These are phyloP conservation scores for Dissophora globulifera DNA, from an alignment of 192 early-diverging fungal genomes.

Conservation along the genomic window DNA sequence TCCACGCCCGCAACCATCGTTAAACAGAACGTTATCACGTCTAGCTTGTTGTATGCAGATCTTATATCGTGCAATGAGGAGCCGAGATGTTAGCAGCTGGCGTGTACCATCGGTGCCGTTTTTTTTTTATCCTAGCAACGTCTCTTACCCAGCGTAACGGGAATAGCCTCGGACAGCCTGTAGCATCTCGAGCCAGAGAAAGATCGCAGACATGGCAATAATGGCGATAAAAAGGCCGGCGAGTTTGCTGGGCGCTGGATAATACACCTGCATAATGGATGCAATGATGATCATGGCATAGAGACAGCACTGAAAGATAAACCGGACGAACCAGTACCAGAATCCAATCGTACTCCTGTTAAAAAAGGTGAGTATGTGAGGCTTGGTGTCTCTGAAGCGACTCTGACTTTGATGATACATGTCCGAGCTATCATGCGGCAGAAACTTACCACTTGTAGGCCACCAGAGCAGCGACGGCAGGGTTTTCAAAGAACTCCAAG, in stretches of 20 bases:
- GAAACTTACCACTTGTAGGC: constrained; percentile 20
- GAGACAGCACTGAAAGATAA: constrained; percentile 14
- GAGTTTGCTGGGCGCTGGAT: background rate
- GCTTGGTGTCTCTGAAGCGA: no score
- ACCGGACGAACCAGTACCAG: constrained; percentile 29
- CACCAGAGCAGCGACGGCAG: constrained; percentile 9
- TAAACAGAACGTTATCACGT: constrained; percentile 1
- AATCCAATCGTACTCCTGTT: constrained; percentile 34
- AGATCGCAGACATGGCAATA: background rate
- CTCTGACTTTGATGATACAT: no score
- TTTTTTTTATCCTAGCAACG: no score
- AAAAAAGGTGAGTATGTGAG: no score
- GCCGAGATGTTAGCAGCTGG: background rate
- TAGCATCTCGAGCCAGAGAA: constrained; percentile 22
- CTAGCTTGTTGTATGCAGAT: constrained; percentile 12
- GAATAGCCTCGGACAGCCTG: background rate
- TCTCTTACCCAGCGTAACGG: no score
- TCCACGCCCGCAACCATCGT: constrained; percentile 10
- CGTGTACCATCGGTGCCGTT: no score
- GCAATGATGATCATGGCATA: constrained; percentile 13
- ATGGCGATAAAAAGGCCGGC: constrained; percentile 11
- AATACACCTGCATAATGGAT: constrained; percentile 15
- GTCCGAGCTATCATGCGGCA: no score
- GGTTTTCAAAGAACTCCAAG: constrained; percentile 15
- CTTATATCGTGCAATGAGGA: background rate